Conservation (phyloP, 1,139 yeast species). For the Taphrina flavorubra region DNA sequence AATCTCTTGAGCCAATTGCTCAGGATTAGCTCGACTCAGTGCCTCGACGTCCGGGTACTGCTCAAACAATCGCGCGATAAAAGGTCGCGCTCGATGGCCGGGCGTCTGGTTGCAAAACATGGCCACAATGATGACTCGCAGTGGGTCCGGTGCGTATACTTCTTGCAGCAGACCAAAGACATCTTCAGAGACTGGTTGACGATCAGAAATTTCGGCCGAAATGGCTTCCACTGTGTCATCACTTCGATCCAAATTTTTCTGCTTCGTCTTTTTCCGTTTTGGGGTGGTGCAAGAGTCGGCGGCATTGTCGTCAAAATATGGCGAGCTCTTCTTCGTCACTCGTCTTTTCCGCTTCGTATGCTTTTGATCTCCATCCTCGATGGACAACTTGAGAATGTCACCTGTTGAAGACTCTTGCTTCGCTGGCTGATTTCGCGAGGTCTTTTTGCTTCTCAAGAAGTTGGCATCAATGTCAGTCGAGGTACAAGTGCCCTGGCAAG, state of each 20-base stretch:
- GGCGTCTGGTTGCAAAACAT: slow-evolving; percentile 32
- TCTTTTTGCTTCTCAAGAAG: too few relatives aligned
- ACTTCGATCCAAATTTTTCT: neutral
- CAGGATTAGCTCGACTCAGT: slow-evolving; percentile 1
- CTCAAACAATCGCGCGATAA: slow-evolving; percentile 4
- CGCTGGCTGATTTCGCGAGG: too few relatives aligned
- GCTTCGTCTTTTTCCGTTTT: neutral
- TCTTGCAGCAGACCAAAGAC: slow-evolving; percentile 16
- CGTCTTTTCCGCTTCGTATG: neutral
- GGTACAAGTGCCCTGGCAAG: too few relatives aligned
- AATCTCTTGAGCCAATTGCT: slow-evolving; percentile 2
- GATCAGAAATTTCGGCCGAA: neutral
- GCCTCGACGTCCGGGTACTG: slow-evolving; percentile 21
- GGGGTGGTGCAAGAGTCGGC: neutral
- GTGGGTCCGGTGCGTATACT: slow-evolving; percentile 16
- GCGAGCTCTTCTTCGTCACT: slow-evolving; percentile 5
- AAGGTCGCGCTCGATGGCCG: slow-evolving; percentile 20
- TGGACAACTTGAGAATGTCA: neutral
- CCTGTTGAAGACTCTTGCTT: neutral
- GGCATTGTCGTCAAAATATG: neutral
- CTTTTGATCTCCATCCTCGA: neutral
- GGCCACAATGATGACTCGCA: slow-evolving; percentile 24
- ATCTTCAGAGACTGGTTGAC: slow-evolving; percentile 11
- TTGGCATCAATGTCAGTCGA: too few relatives aligned
- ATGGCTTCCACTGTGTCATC: neutral